Evolutionary conservation across 257 asterid species (phyloP).

Genomic region (Scutellaria baicalensis): DNA sequence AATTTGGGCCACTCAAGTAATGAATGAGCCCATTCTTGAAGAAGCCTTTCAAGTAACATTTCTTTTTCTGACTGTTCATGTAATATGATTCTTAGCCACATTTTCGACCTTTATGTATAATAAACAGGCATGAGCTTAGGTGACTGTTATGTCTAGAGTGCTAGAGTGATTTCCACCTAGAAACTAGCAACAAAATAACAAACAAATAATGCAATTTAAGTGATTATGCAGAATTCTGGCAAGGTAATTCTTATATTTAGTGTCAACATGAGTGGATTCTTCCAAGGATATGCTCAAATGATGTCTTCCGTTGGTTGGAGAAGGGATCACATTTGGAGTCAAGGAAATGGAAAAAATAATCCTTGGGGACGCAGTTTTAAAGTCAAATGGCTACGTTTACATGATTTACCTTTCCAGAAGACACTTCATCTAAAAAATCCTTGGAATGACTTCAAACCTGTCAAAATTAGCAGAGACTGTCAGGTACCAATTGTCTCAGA

Average conservation of each 20-base stretch:
- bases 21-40: conserved; percentile 95
- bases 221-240: conserved; percentile 80
- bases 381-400: conserved; percentile 76
- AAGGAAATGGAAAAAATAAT: conserved; percentile 64
- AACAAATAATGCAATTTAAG: conserved; percentile 31
- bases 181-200: conserved; percentile 14
- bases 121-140: conserved; percentile 10
- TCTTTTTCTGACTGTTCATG: conserved; percentile 27
- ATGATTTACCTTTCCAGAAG: conserved; percentile 74
- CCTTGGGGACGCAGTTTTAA: conserved; percentile 92
- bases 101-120: conserved; percentile 24
- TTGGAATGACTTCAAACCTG: conserved; percentile 83
- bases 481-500: conserved; percentile 50
- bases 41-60: conserved; percentile 88
- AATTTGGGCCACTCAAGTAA: conserved; percentile 97
- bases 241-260: conserved; percentile 94
- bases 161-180: conserved; percentile 20
- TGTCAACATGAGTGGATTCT: conserved; percentile 96
- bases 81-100: conserved; percentile 28
- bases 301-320: conserved; percentile 82
- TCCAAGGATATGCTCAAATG: conserved; percentile 99
- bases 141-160: conserved; percentile 12
- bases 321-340: conserved; percentile 78
- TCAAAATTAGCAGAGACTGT: conserved; percentile 95
- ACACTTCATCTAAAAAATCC: conserved; percentile 95